phyloP scores from a whole-genome alignment of 148 eudicot genomes.

The Pouteria glomerata region DNA sequence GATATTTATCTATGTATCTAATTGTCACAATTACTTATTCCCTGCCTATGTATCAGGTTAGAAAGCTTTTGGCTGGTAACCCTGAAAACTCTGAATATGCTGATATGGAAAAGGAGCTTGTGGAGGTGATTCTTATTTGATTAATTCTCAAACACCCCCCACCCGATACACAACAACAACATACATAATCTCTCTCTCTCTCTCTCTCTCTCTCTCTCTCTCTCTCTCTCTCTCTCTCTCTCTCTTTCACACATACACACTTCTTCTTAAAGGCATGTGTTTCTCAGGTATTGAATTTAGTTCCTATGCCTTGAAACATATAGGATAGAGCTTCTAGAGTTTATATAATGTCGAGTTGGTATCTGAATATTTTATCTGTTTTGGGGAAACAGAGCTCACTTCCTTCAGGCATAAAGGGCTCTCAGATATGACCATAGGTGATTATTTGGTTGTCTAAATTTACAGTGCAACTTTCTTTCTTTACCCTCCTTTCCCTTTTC shows the following conservation, averaged over 20 bases:
- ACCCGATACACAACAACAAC: background rate
- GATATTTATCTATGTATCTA: background rate
- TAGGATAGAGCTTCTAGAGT: constrained; percentile 14
- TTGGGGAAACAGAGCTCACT: constrained; percentile 1
- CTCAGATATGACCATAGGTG: constrained; percentile 13
- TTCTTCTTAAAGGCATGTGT: background rate
- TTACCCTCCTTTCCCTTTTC: background rate
- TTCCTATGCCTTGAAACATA: constrained; percentile 8
- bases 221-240: constrained; percentile 6
- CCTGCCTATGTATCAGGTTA: constrained; percentile 46
- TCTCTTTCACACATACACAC: background rate
- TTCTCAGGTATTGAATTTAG: constrained; percentile 18
- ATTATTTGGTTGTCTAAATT: constrained; percentile 2
- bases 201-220: constrained; percentile 6
- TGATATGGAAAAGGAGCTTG: constrained; percentile 94
- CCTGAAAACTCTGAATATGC: constrained; percentile 80
- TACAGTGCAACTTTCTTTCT: constrained; percentile 24
- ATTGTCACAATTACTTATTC: background rate
- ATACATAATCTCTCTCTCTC: too few species aligned
- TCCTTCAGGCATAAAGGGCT: constrained; percentile 12
- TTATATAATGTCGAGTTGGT: constrained; percentile 29
- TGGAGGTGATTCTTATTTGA: constrained; percentile 62
- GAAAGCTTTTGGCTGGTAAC: constrained; percentile 67
- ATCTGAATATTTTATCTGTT: constrained; percentile 29
- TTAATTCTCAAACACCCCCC: background rate